Evolutionary conservation across 2,329 filamentous ascomycete genomes (phyloP).

Genomic region (Fusarium sacchari): DNA sequence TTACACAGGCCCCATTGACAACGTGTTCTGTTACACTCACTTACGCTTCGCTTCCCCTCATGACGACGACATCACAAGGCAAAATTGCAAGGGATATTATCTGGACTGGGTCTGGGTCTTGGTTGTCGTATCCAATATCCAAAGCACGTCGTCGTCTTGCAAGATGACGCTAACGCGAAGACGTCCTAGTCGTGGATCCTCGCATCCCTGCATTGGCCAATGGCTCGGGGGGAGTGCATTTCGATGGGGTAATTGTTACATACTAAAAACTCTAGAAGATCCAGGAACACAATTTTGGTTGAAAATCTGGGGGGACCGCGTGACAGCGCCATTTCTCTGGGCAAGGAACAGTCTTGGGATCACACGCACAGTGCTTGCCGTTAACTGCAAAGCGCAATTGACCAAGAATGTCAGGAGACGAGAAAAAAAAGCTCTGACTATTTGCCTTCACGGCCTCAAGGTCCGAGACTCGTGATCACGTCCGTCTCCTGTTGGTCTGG

Average conservation of each 20-base stretch:
- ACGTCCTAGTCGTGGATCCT: slow-evolving; percentile 15
- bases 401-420: slow-evolving; percentile 11
- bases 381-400: slow-evolving; percentile 43
- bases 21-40: slow-evolving; percentile 5
- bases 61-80: slow-evolving; percentile 35
- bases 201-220: slow-evolving; percentile 22
- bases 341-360: slow-evolving; percentile 14
- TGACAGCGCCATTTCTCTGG: slow-evolving; percentile 40
- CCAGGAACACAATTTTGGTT: slow-evolving; percentile 38
- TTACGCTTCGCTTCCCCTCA: neutral
- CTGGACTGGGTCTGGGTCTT: neutral
- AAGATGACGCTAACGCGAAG: slow-evolving; percentile 20
- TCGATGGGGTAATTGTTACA: slow-evolving; percentile 47
- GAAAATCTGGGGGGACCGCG: slow-evolving; percentile 35
- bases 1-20: neutral
- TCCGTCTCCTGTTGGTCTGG: neutral
- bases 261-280: slow-evolving; percentile 42
- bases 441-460: neutral
- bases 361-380: slow-evolving; percentile 40
- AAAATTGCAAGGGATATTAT: slow-evolving; percentile 12
- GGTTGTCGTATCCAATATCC: neutral
- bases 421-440: neutral
- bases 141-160: slow-evolving; percentile 21
- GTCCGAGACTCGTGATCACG: neutral
- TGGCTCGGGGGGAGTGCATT: slow-evolving; percentile 10